Base-by-base conservation (phyloP, 2,329 filamentous ascomycete genomes). In the Allantophomopsis cytisporea region DNA sequence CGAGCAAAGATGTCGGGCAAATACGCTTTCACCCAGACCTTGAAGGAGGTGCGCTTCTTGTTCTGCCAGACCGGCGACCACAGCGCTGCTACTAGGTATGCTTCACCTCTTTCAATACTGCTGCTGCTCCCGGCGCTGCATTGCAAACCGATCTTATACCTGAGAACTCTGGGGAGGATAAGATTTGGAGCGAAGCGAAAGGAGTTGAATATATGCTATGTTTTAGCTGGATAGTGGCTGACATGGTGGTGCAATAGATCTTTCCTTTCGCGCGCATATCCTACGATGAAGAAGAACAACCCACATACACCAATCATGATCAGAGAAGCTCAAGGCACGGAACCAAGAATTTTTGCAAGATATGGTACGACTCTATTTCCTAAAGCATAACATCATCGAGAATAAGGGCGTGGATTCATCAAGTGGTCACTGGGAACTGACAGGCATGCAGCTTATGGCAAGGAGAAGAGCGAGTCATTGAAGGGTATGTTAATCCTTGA, bases 201-300 rank as follows among this genome's bases (percentile, higher is more conserved):
- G 10, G 36, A 38, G 30, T 50, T 49, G 44, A 50, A 43, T 12
- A 20, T 36, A 11, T 15, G 30, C 35, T 28, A 38, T 20, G 15
- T 31, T 23, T 39, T 39, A 35, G 23, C 28, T 21, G 16, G 14
- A 15, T 7, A 13, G 35, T 35, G n/a, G 8, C 40, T 23, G 30
- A 43, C 31, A 35, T 6, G 14, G 14, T 30, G 21, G 40, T 38
- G 36, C 28, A 4, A 38, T 53, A 95, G 91, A 61, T 80, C 83
- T 21, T 98, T 98, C 66, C 72, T 98, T 50, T 81, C 80, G 48
- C 78, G 85, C 59, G 80, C 87, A 50, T 98, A 98, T 64, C 91
- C 91, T 36, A 91, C 84, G 44, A 96, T 98, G 89, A 98, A 98
- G 78, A 93, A 94, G 72, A 84, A 89, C 73, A 98, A 98, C 69